These are phyloP conservation scores for Boletales sp. DNA, from an alignment of 768 basidiomycete genomes.

Conservation along the genomic window DNA sequence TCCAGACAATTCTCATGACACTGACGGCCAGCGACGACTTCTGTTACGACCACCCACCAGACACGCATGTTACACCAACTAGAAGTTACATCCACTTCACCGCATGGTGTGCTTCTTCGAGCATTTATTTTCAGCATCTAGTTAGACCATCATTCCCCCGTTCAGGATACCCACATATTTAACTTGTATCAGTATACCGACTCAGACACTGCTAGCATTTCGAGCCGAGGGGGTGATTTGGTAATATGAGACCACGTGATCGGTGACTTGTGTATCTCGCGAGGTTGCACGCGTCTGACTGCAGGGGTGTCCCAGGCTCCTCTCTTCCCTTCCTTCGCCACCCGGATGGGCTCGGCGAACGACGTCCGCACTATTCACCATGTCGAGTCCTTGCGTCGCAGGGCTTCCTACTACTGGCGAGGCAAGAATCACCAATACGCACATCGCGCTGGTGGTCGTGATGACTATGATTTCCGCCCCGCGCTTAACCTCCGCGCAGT, in stretches of 20 bases:
- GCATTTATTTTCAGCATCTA: constrained; percentile 27
- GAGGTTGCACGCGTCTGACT: constrained; percentile 2
- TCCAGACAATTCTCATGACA: neutral
- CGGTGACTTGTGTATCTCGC: neutral
- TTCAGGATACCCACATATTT: constrained; percentile 26
- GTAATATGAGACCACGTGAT: constrained; percentile 12
- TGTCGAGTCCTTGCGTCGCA: constrained; percentile 27
- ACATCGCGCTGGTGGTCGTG: neutral
- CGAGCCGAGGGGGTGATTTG: no score
- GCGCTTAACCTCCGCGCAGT: constrained; percentile 28
- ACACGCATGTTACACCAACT: constrained; percentile 5
- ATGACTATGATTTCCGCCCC: constrained; percentile 22
- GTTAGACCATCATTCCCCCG: constrained; percentile 22
- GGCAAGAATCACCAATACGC: constrained; percentile 7
- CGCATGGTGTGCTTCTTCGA: constrained; percentile 3
- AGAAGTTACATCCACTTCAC: constrained; percentile 4
- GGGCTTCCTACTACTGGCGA: constrained; percentile 26
- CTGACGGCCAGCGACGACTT: constrained; percentile 10
- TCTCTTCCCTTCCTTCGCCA: constrained; percentile 3
- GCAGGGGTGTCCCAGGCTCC: neutral
- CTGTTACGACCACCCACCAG: constrained; percentile 7
- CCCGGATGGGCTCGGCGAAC: constrained; percentile 6
- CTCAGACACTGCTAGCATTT: no score
- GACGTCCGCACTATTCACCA: constrained; percentile 18
- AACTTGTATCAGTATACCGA: constrained; percentile 28